Evolutionary conservation across 257 asterid genomes (phyloP).

Genomic region (Handroanthus guayacan): DNA sequence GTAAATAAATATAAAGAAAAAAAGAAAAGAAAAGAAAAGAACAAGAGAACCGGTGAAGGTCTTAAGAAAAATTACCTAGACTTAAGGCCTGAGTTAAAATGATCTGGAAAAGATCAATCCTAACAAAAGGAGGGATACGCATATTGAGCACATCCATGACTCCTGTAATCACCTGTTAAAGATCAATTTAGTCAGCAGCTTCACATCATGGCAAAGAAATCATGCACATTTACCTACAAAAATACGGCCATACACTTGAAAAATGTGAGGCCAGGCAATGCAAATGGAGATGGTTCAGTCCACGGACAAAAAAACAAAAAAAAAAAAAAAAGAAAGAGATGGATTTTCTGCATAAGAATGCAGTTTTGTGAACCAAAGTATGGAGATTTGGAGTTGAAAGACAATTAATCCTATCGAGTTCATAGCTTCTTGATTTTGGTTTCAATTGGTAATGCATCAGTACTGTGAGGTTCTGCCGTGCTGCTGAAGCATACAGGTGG

Average conservation of each 20-base stretch:
- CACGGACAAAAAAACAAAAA: neutral
- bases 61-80: slow-evolving; percentile 60
- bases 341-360: neutral
- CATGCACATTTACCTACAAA: slow-evolving; percentile 10
- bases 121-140: slow-evolving; percentile 79
- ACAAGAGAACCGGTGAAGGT: neutral
- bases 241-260: neutral
- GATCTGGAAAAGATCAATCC: slow-evolving; percentile 85
- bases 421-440: slow-evolving; percentile 16
- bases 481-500: neutral
- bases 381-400: slow-evolving; percentile 7
- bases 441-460: slow-evolving; percentile 5
- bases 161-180: slow-evolving; percentile 82
- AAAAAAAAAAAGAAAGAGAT: too few species aligned
- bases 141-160: slow-evolving; percentile 70
- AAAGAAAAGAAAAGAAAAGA: too few species aligned
- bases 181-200: slow-evolving; percentile 40
- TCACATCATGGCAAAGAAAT: slow-evolving; percentile 16
- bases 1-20: slow-evolving; percentile 23
- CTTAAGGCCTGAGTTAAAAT: slow-evolving; percentile 75
- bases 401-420: slow-evolving; percentile 14
- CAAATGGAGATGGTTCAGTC: slow-evolving; percentile 8
- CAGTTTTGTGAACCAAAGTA: slow-evolving; percentile 13
- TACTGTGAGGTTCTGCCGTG: neutral
- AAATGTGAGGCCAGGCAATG: slow-evolving; percentile 18